phyloP scores from a whole-genome alignment of 73 alveolate genomes.

The Halteria grandinella region DNA sequence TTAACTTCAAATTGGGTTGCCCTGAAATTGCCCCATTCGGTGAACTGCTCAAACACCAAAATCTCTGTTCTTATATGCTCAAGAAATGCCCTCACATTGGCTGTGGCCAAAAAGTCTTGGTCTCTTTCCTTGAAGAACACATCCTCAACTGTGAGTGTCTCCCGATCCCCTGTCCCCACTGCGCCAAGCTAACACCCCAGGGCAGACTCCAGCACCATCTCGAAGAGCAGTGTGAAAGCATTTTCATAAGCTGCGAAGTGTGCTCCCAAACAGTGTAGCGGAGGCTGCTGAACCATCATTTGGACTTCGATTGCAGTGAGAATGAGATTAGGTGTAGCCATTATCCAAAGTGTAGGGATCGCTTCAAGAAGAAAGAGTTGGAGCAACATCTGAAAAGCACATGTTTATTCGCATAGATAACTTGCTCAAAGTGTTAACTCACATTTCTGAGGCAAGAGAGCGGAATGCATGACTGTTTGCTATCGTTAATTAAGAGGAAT shows the following conservation, averaged over 20 bases:
- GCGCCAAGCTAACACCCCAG: conserved; percentile 8
- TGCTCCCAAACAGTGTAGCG: neutral
- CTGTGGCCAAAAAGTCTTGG: conserved; percentile 21
- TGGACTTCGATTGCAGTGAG: conserved; percentile 31
- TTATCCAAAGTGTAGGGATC: neutral
- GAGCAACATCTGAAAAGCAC: neutral
- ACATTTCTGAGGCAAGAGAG: neutral
- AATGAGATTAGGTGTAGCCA: conserved; percentile 17
- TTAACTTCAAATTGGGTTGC: conserved; percentile 1
- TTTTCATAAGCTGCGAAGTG: conserved; percentile 2
- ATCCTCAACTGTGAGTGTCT: conserved; percentile 27
- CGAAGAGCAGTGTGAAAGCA: conserved; percentile 15
- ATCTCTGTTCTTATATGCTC: neutral
- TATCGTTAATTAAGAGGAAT: neutral
- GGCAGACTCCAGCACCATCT: conserved; percentile 22
- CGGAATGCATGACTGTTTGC: conserved; percentile 1
- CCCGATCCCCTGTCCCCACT: conserved; percentile 19
- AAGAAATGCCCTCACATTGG: conserved; percentile 24
- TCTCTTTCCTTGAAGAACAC: conserved; percentile 25
- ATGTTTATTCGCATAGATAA: neutral
- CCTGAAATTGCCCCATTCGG: neutral
- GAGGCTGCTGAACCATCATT: conserved; percentile 23
- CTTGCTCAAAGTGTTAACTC: neutral
- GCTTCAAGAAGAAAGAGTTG: conserved; percentile 6
- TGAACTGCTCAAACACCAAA: conserved; percentile 5